Evolutionary conservation across 1,139 yeast genomes (phyloP).

Genomic region (Keqinozyma sinolaborantium): DNA sequence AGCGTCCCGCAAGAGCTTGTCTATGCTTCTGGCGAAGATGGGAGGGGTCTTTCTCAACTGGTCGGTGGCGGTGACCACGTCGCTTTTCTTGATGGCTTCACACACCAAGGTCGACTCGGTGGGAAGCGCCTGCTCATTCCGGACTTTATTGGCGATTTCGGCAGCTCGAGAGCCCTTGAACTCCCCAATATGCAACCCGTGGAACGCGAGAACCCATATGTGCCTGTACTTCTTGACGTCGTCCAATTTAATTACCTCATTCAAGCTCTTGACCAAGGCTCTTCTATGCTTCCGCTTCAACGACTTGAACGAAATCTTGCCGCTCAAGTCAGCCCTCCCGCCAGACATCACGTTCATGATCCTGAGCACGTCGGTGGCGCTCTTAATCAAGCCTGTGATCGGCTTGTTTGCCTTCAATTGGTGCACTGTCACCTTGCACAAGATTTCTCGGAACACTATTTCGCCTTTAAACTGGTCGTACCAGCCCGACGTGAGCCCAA

Average conservation of each 20-base stretch:
- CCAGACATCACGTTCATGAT: neutral
- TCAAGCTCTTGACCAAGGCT: slow-evolving; percentile 4
- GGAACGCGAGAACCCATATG: slow-evolving; percentile 10
- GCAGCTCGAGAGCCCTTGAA: slow-evolving; percentile 2
- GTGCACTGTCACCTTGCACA: slow-evolving; percentile 6
- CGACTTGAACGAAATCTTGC: slow-evolving; percentile 1
- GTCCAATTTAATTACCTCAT: slow-evolving; percentile 8
- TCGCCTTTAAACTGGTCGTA: slow-evolving; percentile 2
- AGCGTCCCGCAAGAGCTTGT: neutral
- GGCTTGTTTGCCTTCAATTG: neutral
- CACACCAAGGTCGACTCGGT: slow-evolving; percentile 6
- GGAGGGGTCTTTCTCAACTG: slow-evolving; percentile 1
- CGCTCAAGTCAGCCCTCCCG: neutral
- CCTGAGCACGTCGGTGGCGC: neutral
- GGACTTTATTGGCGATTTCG: slow-evolving; percentile 5
- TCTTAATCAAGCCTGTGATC: neutral
- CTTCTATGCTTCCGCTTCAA: slow-evolving; percentile 6
- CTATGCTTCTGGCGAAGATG: neutral
- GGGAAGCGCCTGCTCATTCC: slow-evolving; percentile 8
- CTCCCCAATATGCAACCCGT: slow-evolving; percentile 11
- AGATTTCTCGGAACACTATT: slow-evolving; percentile 9
- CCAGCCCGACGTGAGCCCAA: slow-evolving; percentile 7
- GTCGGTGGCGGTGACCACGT: slow-evolving; percentile 3
- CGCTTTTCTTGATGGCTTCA: slow-evolving; percentile 7
- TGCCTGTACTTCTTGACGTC: slow-evolving; percentile 8